Base-by-base conservation (phyloP, 306 rosid genomes). In the Prunus fruticosa region DNA sequence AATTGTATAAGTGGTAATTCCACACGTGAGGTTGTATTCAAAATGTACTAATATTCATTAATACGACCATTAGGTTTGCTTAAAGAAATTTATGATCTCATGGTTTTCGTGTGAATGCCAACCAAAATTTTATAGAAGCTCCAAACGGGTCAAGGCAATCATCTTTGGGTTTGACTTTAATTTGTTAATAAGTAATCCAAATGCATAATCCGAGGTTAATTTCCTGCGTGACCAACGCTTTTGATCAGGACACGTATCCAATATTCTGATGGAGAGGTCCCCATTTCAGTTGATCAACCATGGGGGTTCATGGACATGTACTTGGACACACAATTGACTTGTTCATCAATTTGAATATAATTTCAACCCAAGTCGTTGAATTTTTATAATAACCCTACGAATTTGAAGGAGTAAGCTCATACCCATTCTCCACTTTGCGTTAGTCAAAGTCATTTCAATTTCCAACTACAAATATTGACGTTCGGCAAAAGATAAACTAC, bases 281-380 rank as follows among this genome's bases (percentile, higher is more conserved):
- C 28, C 62, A 20, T 56, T 56, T 20, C 28, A 3, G 62, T 9
- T 56, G 14, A 20, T 56, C 62, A 56, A 20, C 62, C 14, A 56
- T 5, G 14, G 62, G 43, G 62, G 20, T 56, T 22, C 62, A 8
- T 20, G 8, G 8, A 7, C 43, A 7, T 3, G 62, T 34, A 34
- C 41, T 5, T 34, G 41, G 8, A 34, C 50, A 71, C 32, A 70
- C 50, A 23, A 16, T 41, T 72, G 67, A 57, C 76, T 22, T 72
- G 2, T 15, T 72, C 54, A 56, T 1, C 25, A 20, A 10, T 72
- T 72, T 27, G 6, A 10, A 56, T 52, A 6, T 52, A 6, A 30
- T 69, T 71, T 53, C 75, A 53, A 52, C 49, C 74, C 23, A 38
- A 57, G 76, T 72, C 66, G 22, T 34, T 20, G 66, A 71, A 56